phyloP scores from a whole-genome alignment of 2,329 filamentous ascomycete genomes.

The Sordariomycetes sp. region DNA sequence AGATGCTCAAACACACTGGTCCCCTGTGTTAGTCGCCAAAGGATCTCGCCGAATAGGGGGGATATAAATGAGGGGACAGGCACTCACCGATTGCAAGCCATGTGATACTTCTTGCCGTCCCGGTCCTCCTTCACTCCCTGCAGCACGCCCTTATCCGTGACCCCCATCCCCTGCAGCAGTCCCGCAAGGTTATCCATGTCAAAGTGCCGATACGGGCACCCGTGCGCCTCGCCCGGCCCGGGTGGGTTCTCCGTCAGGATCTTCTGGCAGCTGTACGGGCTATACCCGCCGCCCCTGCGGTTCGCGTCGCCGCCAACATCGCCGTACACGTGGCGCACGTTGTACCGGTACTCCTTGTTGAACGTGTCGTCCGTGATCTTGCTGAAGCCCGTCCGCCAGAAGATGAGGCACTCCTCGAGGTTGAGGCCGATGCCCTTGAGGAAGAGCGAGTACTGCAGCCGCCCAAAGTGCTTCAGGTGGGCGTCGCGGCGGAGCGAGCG shows the following conservation, averaged over 20 bases:
- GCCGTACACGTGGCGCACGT: slow-evolving; percentile 88
- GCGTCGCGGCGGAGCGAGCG: slow-evolving; percentile 74
- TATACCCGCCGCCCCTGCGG: slow-evolving; percentile 76
- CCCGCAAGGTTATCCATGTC: slow-evolving; percentile 73
- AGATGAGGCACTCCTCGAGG: slow-evolving; percentile 82
- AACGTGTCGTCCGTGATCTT: slow-evolving; percentile 88
- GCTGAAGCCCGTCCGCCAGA: slow-evolving; percentile 83
- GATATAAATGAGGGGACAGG: not conserved
- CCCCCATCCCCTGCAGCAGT: slow-evolving; percentile 67
- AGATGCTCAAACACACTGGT: slow-evolving; percentile 73
- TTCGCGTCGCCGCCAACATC: slow-evolving; percentile 92
- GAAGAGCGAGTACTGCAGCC: slow-evolving; percentile 92
- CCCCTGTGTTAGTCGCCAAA: slow-evolving; percentile 21
- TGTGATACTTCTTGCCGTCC: slow-evolving; percentile 78
- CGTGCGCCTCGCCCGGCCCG: slow-evolving; percentile 78
- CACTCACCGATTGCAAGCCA: slow-evolving; percentile 79
- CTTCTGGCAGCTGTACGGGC: slow-evolving; percentile 89
- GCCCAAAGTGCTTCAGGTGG: slow-evolving; percentile 87
- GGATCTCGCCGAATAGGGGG: not conserved
- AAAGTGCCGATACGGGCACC: slow-evolving; percentile 95
- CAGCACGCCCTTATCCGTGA: slow-evolving; percentile 67
- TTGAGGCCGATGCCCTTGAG: slow-evolving; percentile 89
- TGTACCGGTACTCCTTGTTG: slow-evolving; percentile 97
- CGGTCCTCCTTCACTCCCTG: slow-evolving; percentile 82
- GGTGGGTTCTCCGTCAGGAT: slow-evolving; percentile 84